Percentiles rank a stretch among this genome's conserved stretches.
Conservation (phyloP, 2,329 filamentous ascomycete genomes). For the Pyrenochaeta sp. region DNA sequence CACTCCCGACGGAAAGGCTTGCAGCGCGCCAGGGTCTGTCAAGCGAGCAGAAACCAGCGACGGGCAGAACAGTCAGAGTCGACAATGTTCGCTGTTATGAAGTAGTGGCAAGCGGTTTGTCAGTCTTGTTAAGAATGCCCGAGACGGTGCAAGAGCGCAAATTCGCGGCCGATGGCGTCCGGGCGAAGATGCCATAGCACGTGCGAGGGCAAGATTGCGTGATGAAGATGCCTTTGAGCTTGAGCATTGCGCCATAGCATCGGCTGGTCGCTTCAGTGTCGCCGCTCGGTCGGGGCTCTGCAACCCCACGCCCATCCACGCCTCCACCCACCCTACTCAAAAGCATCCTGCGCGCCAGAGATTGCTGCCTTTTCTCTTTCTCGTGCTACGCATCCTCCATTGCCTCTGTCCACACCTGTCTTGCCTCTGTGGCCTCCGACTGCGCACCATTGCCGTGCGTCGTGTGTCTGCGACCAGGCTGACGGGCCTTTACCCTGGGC, state of each 20-base stretch:
- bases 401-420: conserved; percentile 11
- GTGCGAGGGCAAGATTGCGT: conserved; percentile 15
- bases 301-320: conserved; percentile 5
- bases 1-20: too few relatives aligned
- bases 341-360: conserved; percentile 5
- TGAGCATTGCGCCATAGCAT: conserved; percentile 20
- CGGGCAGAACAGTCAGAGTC: too few relatives aligned
- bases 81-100: too few relatives aligned
- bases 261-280: too few relatives aligned
- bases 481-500: too few relatives aligned
- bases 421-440: conserved; percentile 1
- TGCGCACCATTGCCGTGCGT: conserved; percentile 1
- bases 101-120: background rate
- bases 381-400: background rate
- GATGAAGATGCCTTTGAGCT: conserved; percentile 19
- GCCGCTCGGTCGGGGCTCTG: conserved; percentile 3
- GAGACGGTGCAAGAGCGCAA: background rate
- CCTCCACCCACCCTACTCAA: background rate
- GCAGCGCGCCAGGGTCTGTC: too few relatives aligned
- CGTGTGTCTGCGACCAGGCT: too few relatives aligned
- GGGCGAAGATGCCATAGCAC: conserved; percentile 1
- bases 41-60: too few relatives aligned
- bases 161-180: too few relatives aligned
- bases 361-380: conserved; percentile 1
- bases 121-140: background rate